Evolutionary conservation across 176 grass and related monocot genomes (phyloP).

Genomic region (Urochloa ruziziensis): DNA sequence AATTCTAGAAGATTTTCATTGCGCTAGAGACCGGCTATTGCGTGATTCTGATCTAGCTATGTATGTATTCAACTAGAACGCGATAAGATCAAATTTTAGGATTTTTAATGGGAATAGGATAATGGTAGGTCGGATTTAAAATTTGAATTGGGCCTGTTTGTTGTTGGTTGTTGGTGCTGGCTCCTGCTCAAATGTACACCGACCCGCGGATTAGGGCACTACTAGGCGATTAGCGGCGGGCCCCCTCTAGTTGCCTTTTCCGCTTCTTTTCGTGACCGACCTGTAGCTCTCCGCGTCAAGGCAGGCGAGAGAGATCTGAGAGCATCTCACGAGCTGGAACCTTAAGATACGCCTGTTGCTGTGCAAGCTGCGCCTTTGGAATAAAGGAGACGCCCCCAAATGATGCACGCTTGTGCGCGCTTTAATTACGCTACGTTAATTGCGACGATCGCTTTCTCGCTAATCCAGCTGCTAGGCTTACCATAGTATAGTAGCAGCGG

Average conservation of each 20-base stretch:
- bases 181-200: neutral
- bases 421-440: slow-evolving; percentile 27
- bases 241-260: slow-evolving; percentile 10
- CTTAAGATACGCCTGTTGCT: neutral
- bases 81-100: neutral
- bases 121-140: neutral
- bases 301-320: neutral
- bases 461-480: neutral
- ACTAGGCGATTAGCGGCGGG: slow-evolving; percentile 15
- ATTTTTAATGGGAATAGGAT: neutral
- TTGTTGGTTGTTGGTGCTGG: slow-evolving; percentile 15
- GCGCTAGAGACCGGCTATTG: neutral
- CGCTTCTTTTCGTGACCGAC: slow-evolving; percentile 37
- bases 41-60: neutral
- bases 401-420: slow-evolving; percentile 26
- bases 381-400: slow-evolving; percentile 38
- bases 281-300: slow-evolving; percentile 20
- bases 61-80: neutral
- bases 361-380: slow-evolving; percentile 27
- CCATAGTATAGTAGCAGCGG: neutral
- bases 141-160: neutral
- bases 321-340: slow-evolving; percentile 20
- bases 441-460: neutral
- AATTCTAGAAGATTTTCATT: neutral
- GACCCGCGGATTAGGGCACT: slow-evolving; percentile 32